Conservation (phyloP, 2,329 filamentous ascomycete species). For the Verticillium klebahnii region DNA sequence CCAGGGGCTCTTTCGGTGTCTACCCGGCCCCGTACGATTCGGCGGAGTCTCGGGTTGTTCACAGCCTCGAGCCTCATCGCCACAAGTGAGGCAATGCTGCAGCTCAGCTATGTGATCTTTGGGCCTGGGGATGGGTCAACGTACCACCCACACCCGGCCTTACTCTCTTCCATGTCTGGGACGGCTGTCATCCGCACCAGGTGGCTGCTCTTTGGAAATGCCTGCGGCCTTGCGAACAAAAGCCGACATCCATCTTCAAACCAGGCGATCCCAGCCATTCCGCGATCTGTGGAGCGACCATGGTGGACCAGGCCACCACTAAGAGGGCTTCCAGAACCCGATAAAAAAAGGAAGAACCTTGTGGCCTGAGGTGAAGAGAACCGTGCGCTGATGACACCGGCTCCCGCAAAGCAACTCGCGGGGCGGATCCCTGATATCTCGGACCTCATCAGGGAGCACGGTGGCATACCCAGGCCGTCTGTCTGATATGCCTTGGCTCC, state of each 20-base stretch:
- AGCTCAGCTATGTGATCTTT: too few species aligned
- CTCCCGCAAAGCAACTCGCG: neutral
- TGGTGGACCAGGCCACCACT: neutral
- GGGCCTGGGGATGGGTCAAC: too few species aligned
- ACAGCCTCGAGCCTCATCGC: neutral
- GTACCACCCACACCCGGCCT: too few species aligned
- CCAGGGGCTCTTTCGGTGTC: neutral
- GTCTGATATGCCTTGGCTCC: neutral
- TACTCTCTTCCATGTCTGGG: too few species aligned
- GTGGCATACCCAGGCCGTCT: too few species aligned
- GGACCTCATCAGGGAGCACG: neutral
- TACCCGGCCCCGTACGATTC: too few species aligned
- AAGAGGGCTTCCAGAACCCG: neutral
- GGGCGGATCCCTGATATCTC: neutral
- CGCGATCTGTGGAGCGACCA: neutral
- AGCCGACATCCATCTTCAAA: too few species aligned
- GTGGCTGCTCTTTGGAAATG: too few species aligned
- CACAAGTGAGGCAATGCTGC: too few species aligned
- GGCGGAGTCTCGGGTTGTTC: neutral
- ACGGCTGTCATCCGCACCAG: too few species aligned
- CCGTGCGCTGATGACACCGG: neutral
- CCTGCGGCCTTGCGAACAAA: too few species aligned
- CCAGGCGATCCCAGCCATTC: neutral
- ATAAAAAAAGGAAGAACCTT: neutral
- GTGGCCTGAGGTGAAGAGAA: neutral